Evolutionary conservation across 176 grass and related monocot species (phyloP), one percentile per base, ranked within the genome.

Genomic region (Aegilops bicornis): DNA sequence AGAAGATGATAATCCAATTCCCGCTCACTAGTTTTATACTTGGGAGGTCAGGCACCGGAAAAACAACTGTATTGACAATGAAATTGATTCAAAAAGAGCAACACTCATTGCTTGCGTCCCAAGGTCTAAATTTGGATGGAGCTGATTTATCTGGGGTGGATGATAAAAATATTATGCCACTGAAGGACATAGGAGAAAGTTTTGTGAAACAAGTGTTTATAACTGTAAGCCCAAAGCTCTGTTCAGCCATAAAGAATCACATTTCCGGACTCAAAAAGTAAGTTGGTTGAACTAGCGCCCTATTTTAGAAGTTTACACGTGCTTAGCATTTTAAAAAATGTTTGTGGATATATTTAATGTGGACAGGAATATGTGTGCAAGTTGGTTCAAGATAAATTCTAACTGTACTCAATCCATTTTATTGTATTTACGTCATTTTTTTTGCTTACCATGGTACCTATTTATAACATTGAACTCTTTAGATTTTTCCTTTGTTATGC

Each of bases 181-280:
- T 39, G 22, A 52, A 91, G 56, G 78, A 90, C 29, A 61, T 23
- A 13, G 7, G 68, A 78, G 79, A 59, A 52, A 68, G 10, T 79
- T 88, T 88, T 69, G 25, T 97, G 0, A 95, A 86, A 73, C 95
- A 97, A 89, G 63, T 98, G 64, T 95, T 98, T 93, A 83, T 98
- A 59, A 98, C 95, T 65, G 95, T 98, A 40, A 95, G 93, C 77
- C 82, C 95, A 24, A 95, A 95, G 59, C 70, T 98, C 8, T 98
- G 95, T 71, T 95, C 89, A 56, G 95, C 91, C 45, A 91, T 95
- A 88, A 92, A 84, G 61, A 88, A 65, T 70, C 95, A 98, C 19
- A 86, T 93, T 60, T 77, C 19, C 65, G 86, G 80, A 47, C 87
- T 98, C 32, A 85, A 35, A 85, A 93, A 93, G 95, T 93, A 69